Base-by-base conservation (phyloP, 306 rosid genomes). In the Quercus wislizeni region DNA sequence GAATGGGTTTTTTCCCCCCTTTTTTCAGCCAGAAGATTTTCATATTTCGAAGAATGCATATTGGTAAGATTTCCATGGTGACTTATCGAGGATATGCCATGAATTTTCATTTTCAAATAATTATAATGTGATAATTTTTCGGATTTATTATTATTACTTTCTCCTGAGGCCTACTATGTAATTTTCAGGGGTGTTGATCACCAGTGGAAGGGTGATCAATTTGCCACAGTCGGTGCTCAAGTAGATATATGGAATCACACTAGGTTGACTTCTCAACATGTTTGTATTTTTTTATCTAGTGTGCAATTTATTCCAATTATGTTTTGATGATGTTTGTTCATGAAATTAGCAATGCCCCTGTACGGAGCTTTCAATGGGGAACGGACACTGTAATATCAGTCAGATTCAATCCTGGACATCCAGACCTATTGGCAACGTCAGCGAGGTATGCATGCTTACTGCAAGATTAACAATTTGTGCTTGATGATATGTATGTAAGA, bases 171-270 rank as follows among this genome's bases (percentile, higher is more conserved):
- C 55, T 46, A 14, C 78, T 21, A 74, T 77, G 51, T 70, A n/a
- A 57, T 78, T 79, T 81, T 38, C 77, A 95, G 99, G 91, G 92
- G 91, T 74, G 96, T 46, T 82, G 99, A 95, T 89, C 98, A 95
- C 73, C 96, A 93, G 80, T 91, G 97, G 98, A 89, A 91, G 11
- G 92, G 87, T 28, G 90, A 90, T 83, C 88, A 80, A 79, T 95
- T 95, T 90, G 99, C 99, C 56, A 95, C 99, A 6, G 97, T 87
- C 76, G 97, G 99, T 59, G 96, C 97, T 38, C 94, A 90, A 85
- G 90, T 95, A 63, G 92, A 91, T 78, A 81, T 95, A 71, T 95
- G 99, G 99, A 94, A 89, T 75, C 97, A 89, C 77, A 95, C 90
- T 86, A 93, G 95, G 99, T 95, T 68, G 78, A 77, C 68, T 71